Evolutionary conservation across 2,329 filamentous ascomycete genomes (phyloP), one percentile per base, ranked within the genome.

Genomic region (Delphinella strobiligena): DNA sequence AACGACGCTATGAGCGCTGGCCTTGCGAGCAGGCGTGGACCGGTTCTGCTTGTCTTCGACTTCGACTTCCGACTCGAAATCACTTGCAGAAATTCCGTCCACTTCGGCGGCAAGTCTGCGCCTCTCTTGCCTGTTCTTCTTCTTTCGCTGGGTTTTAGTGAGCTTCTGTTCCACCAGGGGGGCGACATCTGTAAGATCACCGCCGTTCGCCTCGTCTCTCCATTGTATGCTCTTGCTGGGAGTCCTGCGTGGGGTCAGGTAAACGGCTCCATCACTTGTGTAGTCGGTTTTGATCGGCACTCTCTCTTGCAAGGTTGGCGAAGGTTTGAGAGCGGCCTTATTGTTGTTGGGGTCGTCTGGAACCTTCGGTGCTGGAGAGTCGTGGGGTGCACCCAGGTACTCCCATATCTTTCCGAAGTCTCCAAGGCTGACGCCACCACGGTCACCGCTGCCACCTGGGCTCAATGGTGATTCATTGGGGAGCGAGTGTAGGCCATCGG

Each of bases 341-440:
- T 27, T 7, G 27, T 36, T 14, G 19, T 7, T 19, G 27, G 19
- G n/a, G 16, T 15, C 12, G 19, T 36, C 36, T 31, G 32, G 16
- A n/a, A n/a, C n/a, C n/a, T n/a, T n/a, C n/a, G 36, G 17, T n/a
- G 37, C n/a, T 31, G 47, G 50, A 7, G 40, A 41, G 19, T 49
- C 49, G 15, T 32, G 19, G 9, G 56, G 47, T 7, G 61, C 54
- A 22, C 64, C 65, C 15, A 69, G 49, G 29, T 57, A 59, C 38
- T 63, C 53, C 51, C 62, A 70, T n/a, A 70, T 49, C 48, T 61
- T 66, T 33, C 49, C 50, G 46, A 70, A 69, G 45, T 65, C 60
- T n/a, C 67, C 67, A 14, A 70, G 48, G 10, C 48, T 45, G 4
- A 45, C 37, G 4, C 43, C 36, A 5, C 22, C 24, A 42, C 38